phyloP scores from a whole-genome alignment of 192 early-diverging fungal species.

The Linnemannia hyalina region DNA sequence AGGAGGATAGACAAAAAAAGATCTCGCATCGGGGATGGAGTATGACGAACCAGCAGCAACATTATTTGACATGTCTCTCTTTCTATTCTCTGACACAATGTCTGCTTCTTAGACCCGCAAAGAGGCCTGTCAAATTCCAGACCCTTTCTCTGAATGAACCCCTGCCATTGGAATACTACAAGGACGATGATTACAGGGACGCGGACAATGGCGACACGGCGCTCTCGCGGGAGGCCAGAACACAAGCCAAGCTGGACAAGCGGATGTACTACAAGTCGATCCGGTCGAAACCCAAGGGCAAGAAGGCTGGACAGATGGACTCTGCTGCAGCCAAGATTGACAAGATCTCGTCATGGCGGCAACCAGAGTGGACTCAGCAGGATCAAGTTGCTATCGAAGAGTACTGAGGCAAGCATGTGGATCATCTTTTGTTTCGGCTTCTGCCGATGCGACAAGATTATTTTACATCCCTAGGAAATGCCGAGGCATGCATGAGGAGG shows the following conservation, averaged over 20 bases:
- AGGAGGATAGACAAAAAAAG: not conserved
- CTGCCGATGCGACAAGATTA: too few species aligned
- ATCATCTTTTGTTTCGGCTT: too few species aligned
- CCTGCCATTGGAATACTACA: slow-evolving; percentile 23
- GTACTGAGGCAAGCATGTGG: not conserved
- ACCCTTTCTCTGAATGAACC: slow-evolving; percentile 44
- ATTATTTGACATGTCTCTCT: not conserved
- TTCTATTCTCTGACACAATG: slow-evolving; percentile 1
- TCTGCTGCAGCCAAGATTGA: slow-evolving; percentile 30
- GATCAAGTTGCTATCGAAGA: not conserved
- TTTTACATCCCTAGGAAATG: too few species aligned
- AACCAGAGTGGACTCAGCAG: slow-evolving; percentile 37
- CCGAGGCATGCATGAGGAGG: too few species aligned
- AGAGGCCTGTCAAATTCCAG: slow-evolving; percentile 32
- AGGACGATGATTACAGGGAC: slow-evolving; percentile 1
- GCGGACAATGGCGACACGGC: not conserved
- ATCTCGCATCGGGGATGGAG: not conserved
- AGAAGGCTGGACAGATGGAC: slow-evolving; percentile 44
- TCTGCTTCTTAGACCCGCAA: slow-evolving; percentile 17
- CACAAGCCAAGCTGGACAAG: slow-evolving; percentile 41
- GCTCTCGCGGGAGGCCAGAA: slow-evolving; percentile 30
- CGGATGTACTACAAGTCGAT: slow-evolving; percentile 51
- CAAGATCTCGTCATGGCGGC: slow-evolving; percentile 20
- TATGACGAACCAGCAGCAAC: not conserved
- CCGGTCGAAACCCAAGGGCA: slow-evolving; percentile 52